These are phyloP conservation scores for Maudiozyma saulgeensis DNA, from an alignment of 805 yeast species.

Conservation along the genomic window DNA sequence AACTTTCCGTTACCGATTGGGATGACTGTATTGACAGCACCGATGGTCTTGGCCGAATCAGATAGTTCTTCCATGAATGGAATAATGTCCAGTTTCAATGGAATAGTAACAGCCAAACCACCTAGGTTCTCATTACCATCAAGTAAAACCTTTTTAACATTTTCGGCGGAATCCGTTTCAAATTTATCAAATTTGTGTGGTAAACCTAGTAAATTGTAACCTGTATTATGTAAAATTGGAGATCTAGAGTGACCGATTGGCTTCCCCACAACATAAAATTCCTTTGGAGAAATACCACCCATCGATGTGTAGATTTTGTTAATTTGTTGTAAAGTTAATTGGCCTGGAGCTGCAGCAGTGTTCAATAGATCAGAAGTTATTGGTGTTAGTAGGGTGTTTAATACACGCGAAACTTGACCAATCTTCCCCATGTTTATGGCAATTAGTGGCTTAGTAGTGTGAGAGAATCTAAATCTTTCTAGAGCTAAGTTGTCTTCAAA, in stretches of 20 bases:
- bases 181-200: constrained; percentile 61
- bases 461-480: constrained; percentile 56
- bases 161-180: constrained; percentile 56
- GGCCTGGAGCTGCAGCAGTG: constrained; percentile 71
- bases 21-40: constrained; percentile 86
- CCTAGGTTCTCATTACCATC: constrained; percentile 49
- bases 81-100: constrained; percentile 76
- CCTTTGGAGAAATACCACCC: constrained; percentile 52
- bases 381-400: constrained; percentile 73
- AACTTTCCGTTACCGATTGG: constrained; percentile 43
- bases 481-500: constrained; percentile 61
- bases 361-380: constrained; percentile 67
- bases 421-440: constrained; percentile 71
- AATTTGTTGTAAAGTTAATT: constrained; percentile 56
- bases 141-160: constrained; percentile 45
- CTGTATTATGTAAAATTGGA: constrained; percentile 77
- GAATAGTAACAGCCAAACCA: constrained; percentile 94
- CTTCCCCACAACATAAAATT: constrained; percentile 66
- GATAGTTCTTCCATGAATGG: constrained; percentile 54
- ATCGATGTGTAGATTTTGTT: constrained; percentile 45
- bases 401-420: constrained; percentile 73
- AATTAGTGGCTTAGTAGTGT: constrained; percentile 53
- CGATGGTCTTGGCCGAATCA: constrained; percentile 72
- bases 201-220: constrained; percentile 62
- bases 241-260: constrained; percentile 86